Base-by-base conservation (phyloP, 148 eudicot genomes). In the Linanthus parryae region DNA sequence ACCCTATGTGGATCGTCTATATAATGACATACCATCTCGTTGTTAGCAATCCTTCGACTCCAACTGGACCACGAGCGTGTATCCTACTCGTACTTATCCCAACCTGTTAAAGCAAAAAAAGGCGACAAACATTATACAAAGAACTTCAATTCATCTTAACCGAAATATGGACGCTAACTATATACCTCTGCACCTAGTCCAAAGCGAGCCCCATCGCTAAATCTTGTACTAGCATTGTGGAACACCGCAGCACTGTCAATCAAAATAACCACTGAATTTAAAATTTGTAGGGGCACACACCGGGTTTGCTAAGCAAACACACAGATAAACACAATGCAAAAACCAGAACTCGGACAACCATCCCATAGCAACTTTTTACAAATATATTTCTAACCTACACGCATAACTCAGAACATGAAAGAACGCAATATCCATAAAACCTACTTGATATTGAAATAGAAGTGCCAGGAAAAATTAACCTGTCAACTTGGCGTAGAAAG, bases 11-110 rank as follows among this genome's bases (percentile, higher is more conserved):
- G n/a, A n/a, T n/a, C n/a, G n/a, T n/a, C n/a, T n/a, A n/a, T n/a
- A n/a, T n/a, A n/a, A n/a, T 8, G 17, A 47, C 81, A 30, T 82
- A 94, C 99, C 99, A 94, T 70, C 83, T 62, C 26, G 96, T 88
- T 48, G 99, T 94, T 39, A 94, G 67, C 64, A 94, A 61, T 46
- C 99, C 99, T 65, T 94, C 99, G 50, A 94, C 96, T 42, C 99
- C 95, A 14, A 94, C 99, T 0, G 99, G 99, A 31, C 96, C 99
- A 52, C 99, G 88, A 38, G 99, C 96, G 69, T 94, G 99, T 73
- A 94, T 84, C 53, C 95, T 73, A 54, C 99, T 85, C 17, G 99
- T 94, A 75, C 99, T 94, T 42, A 94, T 82, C 30, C 99, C 99
- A 42, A 94, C 99, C 99, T 92, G 64, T 56, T 60, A 37, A 38